Percentiles rank a stretch among this genome's conserved stretches.
Conservation (phyloP, 352 stramenopile genomes). For the Phytopythium montanum region DNA sequence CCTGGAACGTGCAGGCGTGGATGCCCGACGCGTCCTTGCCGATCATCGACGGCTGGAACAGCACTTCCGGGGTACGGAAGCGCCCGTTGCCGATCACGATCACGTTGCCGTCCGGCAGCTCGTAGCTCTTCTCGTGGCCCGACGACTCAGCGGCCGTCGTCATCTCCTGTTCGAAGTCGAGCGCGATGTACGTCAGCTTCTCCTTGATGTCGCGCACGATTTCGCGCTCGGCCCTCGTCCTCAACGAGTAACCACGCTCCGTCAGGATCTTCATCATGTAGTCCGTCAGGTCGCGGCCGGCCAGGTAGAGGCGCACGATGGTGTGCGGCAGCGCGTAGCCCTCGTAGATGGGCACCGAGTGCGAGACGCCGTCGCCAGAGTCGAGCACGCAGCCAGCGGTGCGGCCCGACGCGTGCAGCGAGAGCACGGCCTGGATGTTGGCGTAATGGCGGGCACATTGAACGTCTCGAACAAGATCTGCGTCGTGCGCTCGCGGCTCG, state of each 20-base stretch:
- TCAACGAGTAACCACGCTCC: slow-evolving; percentile 89
- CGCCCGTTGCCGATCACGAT: slow-evolving; percentile 93
- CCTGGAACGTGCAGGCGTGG: slow-evolving; percentile 94
- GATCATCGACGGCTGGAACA: slow-evolving; percentile 97
- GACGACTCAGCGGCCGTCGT: slow-evolving; percentile 90
- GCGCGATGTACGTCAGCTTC: slow-evolving; percentile 92
- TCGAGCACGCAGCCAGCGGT: slow-evolving; percentile 91
- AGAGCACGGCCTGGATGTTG: slow-evolving; percentile 92
- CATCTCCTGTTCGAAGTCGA: slow-evolving; percentile 84
- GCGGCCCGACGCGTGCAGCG: slow-evolving; percentile 89
- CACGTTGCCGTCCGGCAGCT: slow-evolving; percentile 96
- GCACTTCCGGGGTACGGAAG: slow-evolving; percentile 93
- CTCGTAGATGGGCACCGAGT: slow-evolving; percentile 90
- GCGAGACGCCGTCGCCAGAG: slow-evolving; percentile 91
- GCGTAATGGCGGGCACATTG: slow-evolving; percentile 88
- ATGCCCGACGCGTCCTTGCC: slow-evolving; percentile 96
- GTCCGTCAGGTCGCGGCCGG: slow-evolving; percentile 91
- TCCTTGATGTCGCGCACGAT: slow-evolving; percentile 94
- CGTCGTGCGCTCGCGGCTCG: slow-evolving; percentile 89
- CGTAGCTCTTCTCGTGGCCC: slow-evolving; percentile 91
- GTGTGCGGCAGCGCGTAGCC: slow-evolving; percentile 89
- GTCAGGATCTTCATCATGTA: slow-evolving; percentile 95
- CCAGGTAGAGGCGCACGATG: slow-evolving; percentile 90
- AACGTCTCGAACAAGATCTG: slow-evolving; percentile 95
- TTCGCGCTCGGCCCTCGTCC: slow-evolving; percentile 91